Base-by-base conservation (phyloP, 192 early-diverging fungal genomes). In the Backusella circina region DNA sequence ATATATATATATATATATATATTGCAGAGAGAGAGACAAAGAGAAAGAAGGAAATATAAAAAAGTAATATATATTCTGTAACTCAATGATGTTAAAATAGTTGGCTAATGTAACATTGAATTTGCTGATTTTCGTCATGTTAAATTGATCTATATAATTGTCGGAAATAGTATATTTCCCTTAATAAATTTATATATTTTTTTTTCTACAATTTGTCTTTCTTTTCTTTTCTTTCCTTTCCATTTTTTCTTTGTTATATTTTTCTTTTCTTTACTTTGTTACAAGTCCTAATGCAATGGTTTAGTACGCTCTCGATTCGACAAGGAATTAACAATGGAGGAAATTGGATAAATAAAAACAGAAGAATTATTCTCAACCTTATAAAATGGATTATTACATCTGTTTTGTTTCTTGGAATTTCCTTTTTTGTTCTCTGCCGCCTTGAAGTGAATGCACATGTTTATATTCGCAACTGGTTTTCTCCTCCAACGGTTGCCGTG, bases 401-500 rank as follows among this genome's bases (percentile, higher is more conserved):
- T 23, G 67, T 4, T 38, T 36, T 68, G 10, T 35, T 68, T n/a
- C 33, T 68, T 68, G 67, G 67, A 8, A 23, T 36, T 10, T 68
- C 67, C n/a, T 68, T 68, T 35, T 68, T 68, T 68, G 36, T 68
- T 36, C 67, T 68, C 9, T 68, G 67, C 65, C 36, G 75, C 47
- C 38, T 76, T 30, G 78, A 83, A 36, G 64, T 83, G 33, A 83
- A 83, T 73, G 65, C 74, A 12, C 74, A 80, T 39, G 68, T 83
- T 9, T 83, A 83, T 54, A 44, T 81, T 44, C 75, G 82, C 8
- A 5, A 73, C 23, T 80, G 79, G 79, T 26, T 83, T 33, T 67
- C 67, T 1, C 74, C 47, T 16, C 66, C 80, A 15, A 15, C 71
- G 15, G 21, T 61, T 16, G 35, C 72, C 54, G 31, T 39, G 15